Base-by-base conservation (phyloP, 2,329 filamentous ascomycete species). In the Alternaria brassicae region DNA sequence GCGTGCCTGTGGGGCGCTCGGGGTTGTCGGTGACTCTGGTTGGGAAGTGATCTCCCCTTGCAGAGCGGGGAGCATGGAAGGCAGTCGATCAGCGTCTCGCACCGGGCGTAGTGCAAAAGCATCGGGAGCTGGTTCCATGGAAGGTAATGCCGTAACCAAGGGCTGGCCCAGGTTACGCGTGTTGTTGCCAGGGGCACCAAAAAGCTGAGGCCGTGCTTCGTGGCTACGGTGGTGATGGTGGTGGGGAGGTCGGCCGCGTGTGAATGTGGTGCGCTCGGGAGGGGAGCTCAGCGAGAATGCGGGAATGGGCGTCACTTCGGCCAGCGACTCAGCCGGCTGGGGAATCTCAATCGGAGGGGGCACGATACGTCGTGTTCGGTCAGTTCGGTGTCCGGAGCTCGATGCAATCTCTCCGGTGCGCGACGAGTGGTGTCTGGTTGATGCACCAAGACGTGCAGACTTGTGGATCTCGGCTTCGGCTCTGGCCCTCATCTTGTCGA, bases 401-500 rank as follows among this genome's bases (percentile, higher is more conserved):
- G 75, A 75, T 27, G 62, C 62, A 51, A 75, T 59, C 55, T 79
- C 76, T 56, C 79, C 75, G 42, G 78, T 78, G 25, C 80, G 72
- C 32, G 73, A 76, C 41, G 78, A 78, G 68, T 79, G 77, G 62
- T 78, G 77, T 59, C 77, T 70, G 65, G 72, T 72, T 12, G 76
- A 78, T 27, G 72, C 62, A 56, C 74, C 76, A 40, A 80, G 70
- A 28, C 79, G 77, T 42, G 85, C 82, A 69, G 88, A 81, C 39
- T 78, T 84, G 71, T 91, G 91, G 71, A 88, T 84, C 72, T 96
- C 95, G 54, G 88, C 86, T 74, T 97, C 93, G 28, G 89, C 89
- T 80, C 92, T 91, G 76, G 95, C 92, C 62, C 92, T 90, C 76
- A 91, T 92, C 79, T 93, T 94, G 71, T 98, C 94, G 66, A 97